Base-by-base conservation (phyloP, 208 protist species). In the Trypanosoma mega region DNA sequence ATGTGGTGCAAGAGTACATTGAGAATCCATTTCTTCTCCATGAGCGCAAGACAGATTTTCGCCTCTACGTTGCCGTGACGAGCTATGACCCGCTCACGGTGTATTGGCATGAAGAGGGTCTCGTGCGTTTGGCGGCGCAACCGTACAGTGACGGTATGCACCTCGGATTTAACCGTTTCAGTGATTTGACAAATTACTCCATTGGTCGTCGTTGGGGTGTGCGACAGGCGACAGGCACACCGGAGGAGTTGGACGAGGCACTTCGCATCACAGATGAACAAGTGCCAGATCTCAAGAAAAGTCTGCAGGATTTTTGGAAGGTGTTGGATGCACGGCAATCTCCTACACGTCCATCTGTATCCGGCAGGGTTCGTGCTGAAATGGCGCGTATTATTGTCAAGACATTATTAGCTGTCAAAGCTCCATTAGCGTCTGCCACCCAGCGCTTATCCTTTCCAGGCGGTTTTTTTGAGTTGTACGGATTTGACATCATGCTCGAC, bases 1-100 rank as follows among this genome's bases (percentile, higher is more conserved):
- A 90, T 59, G 85, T 98, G 1, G 93, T 98, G 48, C 95, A 98
- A 66, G 78, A 94, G 50, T 98, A 98, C 77, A 68, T 98, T 8
- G 83, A 87, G 12, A 74, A 97, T 49, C 97, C 97, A 14, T 78
- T 96, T 34, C 74, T 98, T 8, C 78, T 98, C 14, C 74, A 97
- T 36, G 92, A 88, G 1, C 80, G 86, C 7, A 98, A 98, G 68
- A 98, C 97, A 66, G 97, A 98, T 58, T 72, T 98, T 41, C 82
- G 97, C 0, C 74, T 98, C 6, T 98, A 98, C 63, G 95, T 98
- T 5, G 59, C 86, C 9, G 88, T 98, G 36, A 90, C 93, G 4
- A 92, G 78, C 9, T 90, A 92, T 57, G 79, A 97, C 58, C 90
- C 94, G 3, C 67, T 98, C 16, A 68, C 70, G 12, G 61, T 98